Evolutionary conservation across 495 filamentous ascomycete species (phyloP), one percentile per base, ranked within the genome.

Genomic region (Penicillium steckii): DNA sequence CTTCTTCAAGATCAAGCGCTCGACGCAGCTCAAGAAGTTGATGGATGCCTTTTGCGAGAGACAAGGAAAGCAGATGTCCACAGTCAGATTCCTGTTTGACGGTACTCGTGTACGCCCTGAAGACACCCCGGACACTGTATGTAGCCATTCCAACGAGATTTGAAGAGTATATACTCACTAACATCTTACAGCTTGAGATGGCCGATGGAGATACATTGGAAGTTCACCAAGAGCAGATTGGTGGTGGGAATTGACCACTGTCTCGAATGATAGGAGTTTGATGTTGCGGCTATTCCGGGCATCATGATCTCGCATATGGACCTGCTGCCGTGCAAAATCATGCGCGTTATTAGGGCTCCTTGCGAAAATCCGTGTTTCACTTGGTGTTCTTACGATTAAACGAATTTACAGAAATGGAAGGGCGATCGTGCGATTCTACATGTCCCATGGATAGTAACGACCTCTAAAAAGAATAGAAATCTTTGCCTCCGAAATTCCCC

Each of bases 1-100:
- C 57, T 99, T 99, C 73, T 99, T 99, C 80, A 99, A 99, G 80
- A 99, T 99, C 73, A 99, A 99, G 84, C 88, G 93, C 4, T 91
- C 88, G 4, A 99, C 95, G 1, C 86, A 88, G 62, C 83, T 99
- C 24, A 93, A 95, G 75, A 99, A 99, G 79, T 74, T 99, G 32
- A 99, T 99, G 95, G 90, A 93, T 53, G 95, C 95, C 15, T 99
- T 97, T 72, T 99, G 95, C 67, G 95, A 97, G 54, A 84, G 95
- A 2, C 91, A 96, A 59, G 95, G 95, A 59, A 97, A 97, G 80
- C 78, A 84, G 10, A 70, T 82, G 3, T 78, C 78, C n/a, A 89
- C 85, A 3, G 94, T 97, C 27, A 86, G 95, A 18, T 99, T 99
- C 70, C 76, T 99, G 1, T 99, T 97, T 63, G 95, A 99, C 62